Evolutionary conservation across 495 filamentous ascomycete genomes (phyloP), one percentile per base, ranked within the genome.

Genomic region (Penicillium atrosanguineum): DNA sequence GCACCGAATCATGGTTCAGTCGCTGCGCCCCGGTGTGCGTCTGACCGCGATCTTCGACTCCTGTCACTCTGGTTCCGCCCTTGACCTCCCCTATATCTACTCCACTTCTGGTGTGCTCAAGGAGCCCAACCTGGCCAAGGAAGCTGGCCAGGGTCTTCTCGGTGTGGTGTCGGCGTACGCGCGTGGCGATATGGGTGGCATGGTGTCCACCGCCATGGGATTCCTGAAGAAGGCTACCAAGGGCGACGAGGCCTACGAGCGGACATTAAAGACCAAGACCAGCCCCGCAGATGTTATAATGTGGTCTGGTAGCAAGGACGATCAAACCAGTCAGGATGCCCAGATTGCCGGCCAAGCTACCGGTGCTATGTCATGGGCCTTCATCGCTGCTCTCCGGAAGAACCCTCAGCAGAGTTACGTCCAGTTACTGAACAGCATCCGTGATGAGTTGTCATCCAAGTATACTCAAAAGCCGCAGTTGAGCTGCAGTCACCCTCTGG

Each of bases 31-130:
- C 11, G 94, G 94, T 52, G 93, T 96, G 20, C 86, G 94, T 31
- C 77, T 98, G 46, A 98, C 94, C 1, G 94, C 94, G 40, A 97
- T 98, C 69, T 98, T 98, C 76, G 94, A 98, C 73, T 96, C 92
- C n/a, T 98, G 94, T 75, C 94, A 98, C 72, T 96, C 92, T 4
- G 94, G 94, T 57, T 95, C 94, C 7, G 94, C 92, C 7, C 81
- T 98, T 62, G 94, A 98, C 66, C 82, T 98, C 25, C 94, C 94
- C 29, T 98, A 97, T 75, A 87, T 98, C 69, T 98, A 98, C 80
- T 93, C 88, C 56, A 97, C 92, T 20, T 83, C 87, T 62, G 94
- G 94, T 69, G 81, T 97, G 28, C 88, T 97, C 80, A 98, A 98
- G 73, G 94, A 97, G 74, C 94, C 94, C 65, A 96, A 98, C 64